Conservation (phyloP, 2,329 filamentous ascomycete genomes). For the Huntiella bhutanensis region DNA sequence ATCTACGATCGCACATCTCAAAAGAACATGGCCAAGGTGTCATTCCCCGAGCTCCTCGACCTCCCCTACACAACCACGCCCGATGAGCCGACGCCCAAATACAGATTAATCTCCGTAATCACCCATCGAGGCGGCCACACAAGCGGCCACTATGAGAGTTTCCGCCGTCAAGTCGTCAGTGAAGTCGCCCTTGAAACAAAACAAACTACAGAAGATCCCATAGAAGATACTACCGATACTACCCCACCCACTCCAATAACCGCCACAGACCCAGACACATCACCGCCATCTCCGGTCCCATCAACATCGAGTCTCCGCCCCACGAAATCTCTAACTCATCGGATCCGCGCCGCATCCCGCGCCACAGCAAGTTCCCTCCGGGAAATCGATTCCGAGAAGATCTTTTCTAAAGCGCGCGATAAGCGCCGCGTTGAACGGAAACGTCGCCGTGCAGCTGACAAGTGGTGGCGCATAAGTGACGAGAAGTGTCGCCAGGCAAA, state of each 20-base stretch:
- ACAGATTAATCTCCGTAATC: slow-evolving; percentile 70
- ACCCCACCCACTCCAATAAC: slow-evolving; percentile 25
- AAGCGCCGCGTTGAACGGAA: not conserved
- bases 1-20: slow-evolving; percentile 74
- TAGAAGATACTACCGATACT: no score
- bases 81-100: slow-evolving; percentile 58
- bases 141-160: slow-evolving; percentile 93
- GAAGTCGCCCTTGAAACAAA: no score
- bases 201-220: no score
- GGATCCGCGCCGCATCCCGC: slow-evolving; percentile 6
- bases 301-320: slow-evolving; percentile 14
- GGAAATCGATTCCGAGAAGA: not conserved
- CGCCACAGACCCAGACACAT: slow-evolving; percentile 13
- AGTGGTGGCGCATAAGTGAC: slow-evolving; percentile 95
- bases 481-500: slow-evolving; percentile 92
- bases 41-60: slow-evolving; percentile 72
- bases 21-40: slow-evolving; percentile 88
- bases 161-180: slow-evolving; percentile 58
- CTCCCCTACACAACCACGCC: slow-evolving; percentile 32
- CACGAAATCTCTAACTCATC: slow-evolving; percentile 13
- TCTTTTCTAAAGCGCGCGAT: not conserved
- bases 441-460: slow-evolving; percentile 40
- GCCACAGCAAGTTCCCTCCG: not conserved
- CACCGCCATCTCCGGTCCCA: no score
- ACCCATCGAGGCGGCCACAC: slow-evolving; percentile 92